Conservation (phyloP, 805 yeast species). For the Ascoidea asiatica region DNA sequence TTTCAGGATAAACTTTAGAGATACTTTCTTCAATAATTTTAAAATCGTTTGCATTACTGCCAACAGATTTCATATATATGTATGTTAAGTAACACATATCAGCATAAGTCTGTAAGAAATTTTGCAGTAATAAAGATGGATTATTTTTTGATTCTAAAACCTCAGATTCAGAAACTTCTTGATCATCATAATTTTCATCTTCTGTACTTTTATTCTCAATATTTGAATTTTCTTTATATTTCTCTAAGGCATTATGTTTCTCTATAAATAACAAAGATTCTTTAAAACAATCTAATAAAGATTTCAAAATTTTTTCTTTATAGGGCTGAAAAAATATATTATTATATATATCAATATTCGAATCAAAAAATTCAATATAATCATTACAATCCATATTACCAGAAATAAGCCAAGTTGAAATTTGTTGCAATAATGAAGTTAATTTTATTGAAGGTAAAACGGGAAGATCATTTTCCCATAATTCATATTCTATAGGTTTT, state of each 20-base stretch:
- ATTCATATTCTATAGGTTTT: conserved; percentile 3
- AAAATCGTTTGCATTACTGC: neutral
- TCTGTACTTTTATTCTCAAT: neutral
- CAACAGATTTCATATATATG: neutral
- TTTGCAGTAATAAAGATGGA: too few species aligned
- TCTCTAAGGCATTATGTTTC: neutral
- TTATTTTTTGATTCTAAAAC: too few species aligned
- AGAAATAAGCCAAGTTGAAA: neutral
- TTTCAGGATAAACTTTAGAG: neutral
- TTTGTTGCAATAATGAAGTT: conserved; percentile 1
- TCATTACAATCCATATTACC: neutral
- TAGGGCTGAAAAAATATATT: neutral
- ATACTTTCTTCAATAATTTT: neutral
- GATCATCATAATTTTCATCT: neutral
- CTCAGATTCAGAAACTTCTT: neutral
- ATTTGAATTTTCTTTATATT: neutral
- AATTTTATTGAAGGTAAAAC: conserved; percentile 5
- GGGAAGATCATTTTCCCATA: conserved; percentile 9
- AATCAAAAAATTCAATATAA: neutral
- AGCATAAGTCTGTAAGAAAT: too few species aligned
- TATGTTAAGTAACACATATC: neutral
- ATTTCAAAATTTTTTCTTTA: neutral
- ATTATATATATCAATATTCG: conserved; percentile 3
- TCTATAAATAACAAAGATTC: neutral
- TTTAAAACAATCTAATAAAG: neutral